These are phyloP conservation scores for Sphaerosporella brunnea DNA, from an alignment of 495 filamentous ascomycete species.

Conservation along the genomic window DNA sequence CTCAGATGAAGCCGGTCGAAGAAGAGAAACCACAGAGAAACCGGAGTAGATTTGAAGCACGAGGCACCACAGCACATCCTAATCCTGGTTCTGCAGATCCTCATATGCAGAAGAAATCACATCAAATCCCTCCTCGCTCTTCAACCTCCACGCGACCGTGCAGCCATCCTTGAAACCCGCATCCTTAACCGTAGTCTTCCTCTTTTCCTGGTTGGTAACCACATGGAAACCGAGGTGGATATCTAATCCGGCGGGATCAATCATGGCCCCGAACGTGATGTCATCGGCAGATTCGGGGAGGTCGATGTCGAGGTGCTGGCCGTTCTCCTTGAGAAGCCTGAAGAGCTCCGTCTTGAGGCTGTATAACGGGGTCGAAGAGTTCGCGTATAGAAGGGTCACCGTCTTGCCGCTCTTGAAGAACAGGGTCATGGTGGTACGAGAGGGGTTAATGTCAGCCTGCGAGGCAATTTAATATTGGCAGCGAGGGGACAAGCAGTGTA, in stretches of 20 bases:
- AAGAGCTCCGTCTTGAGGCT: constrained; percentile 15
- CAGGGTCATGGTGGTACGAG: not conserved
- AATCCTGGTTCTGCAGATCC: too few species aligned
- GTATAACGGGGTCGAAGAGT: constrained; percentile 16
- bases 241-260: not conserved
- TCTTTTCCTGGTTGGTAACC: constrained; percentile 14
- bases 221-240: constrained; percentile 12
- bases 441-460: too few species aligned
- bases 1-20: too few species aligned
- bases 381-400: constrained; percentile 11
- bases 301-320: constrained; percentile 15
- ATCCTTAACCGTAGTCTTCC: constrained; percentile 19
- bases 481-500: too few species aligned
- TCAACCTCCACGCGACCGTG: not conserved
- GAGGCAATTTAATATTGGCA: too few species aligned
- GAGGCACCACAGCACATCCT: too few species aligned
- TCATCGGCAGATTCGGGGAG: constrained; percentile 12
- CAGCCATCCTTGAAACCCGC: constrained; percentile 13
- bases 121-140: not conserved
- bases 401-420: not conserved
- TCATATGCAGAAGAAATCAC: too few species aligned
- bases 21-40: too few species aligned
- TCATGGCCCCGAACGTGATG: not conserved
- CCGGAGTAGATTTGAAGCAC: too few species aligned
- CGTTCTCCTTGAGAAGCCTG: constrained; percentile 16